Percentiles rank a stretch among this genome's conserved stretches.
Conservation (phyloP, 257 asterid genomes). For the Gentiana dahurica region DNA sequence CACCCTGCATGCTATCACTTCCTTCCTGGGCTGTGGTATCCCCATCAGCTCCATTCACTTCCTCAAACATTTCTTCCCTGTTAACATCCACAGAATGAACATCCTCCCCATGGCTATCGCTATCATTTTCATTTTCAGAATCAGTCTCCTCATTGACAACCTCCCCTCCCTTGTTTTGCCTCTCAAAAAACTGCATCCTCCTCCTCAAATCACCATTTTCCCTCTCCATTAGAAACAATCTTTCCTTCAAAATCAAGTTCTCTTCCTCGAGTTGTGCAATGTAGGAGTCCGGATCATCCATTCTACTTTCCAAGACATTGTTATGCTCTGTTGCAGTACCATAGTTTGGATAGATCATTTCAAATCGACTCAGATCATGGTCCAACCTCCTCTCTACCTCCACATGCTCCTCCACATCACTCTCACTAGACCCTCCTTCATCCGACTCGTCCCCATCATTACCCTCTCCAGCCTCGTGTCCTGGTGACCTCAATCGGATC, state of each 20-base stretch:
- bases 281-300: constrained; percentile 73
- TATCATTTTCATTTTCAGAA: constrained; percentile 55
- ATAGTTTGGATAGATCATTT: constrained; percentile 58
- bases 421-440: constrained; percentile 69
- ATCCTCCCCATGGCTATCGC: constrained; percentile 41
- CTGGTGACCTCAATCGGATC: constrained; percentile 71
- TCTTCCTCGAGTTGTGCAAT: constrained; percentile 77
- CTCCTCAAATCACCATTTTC: constrained; percentile 62
- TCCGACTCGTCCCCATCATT: constrained; percentile 58
- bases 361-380: constrained; percentile 75
- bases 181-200: constrained; percentile 56
- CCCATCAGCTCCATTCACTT: constrained; percentile 17
- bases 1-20: not conserved
- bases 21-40: constrained; percentile 15
- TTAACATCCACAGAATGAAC: constrained; percentile 40
- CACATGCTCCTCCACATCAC: constrained; percentile 79
- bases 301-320: constrained; percentile 61
- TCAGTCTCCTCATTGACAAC: constrained; percentile 51
- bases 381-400: constrained; percentile 81
- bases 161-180: constrained; percentile 29
- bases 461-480: constrained; percentile 40
- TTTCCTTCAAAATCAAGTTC: constrained; percentile 64
- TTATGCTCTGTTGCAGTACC: constrained; percentile 30
- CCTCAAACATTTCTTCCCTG: constrained; percentile 35
- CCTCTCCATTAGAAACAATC: constrained; percentile 72